Evolutionary conservation across 2,329 filamentous ascomycete species (phyloP), one percentile per base, ranked within the genome.

Genomic region (Didymella glomerata): DNA sequence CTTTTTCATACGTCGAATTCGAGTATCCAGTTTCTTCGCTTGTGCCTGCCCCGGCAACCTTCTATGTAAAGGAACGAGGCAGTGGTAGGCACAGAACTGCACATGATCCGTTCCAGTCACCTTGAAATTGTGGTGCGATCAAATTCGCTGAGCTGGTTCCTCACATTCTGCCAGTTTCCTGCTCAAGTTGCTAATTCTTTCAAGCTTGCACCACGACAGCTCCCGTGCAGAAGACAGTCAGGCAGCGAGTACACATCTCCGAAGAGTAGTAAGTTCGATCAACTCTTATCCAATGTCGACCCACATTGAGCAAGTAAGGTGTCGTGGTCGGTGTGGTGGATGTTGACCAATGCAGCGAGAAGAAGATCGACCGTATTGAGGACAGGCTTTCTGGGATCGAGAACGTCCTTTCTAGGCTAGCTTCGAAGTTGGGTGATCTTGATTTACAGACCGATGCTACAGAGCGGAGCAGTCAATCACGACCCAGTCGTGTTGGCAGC

Each of bases 291-390:
- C 25, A 14, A 49, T 25, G 4, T 32, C 30, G 16, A 27, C 7
- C 14, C 20, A 24, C 1, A 18, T 11, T 7, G 11, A 41, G 11
- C 10, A 3, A 4, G 4, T 6, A 10, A 16, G 11, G 3, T 41
- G 38, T 20, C 11, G n/a, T 18, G 8, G 36, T 40, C 7, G 1
- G 18, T 14, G 18, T 8, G 4, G 16, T 14, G 10, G 7, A 18
- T 30, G 9, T 22, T 70, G 42, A 69, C 50, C 6, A 9, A 10
- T 5, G 3, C 40, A 84, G 81, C 70, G 83, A 85, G 67, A 80
- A 77, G 65, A 84, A 84, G 68, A 83, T 85, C 48, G 82, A 84
- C 60, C 67, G 80, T 13, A 84, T 85, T 49, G 82, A 84, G 64
- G 78, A 81, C 28, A 78, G 82, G 16, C 71, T 85, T 9, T 76